phyloP scores from a whole-genome alignment of 441 rosid genomes.

The Heliophila coronopifolia region DNA sequence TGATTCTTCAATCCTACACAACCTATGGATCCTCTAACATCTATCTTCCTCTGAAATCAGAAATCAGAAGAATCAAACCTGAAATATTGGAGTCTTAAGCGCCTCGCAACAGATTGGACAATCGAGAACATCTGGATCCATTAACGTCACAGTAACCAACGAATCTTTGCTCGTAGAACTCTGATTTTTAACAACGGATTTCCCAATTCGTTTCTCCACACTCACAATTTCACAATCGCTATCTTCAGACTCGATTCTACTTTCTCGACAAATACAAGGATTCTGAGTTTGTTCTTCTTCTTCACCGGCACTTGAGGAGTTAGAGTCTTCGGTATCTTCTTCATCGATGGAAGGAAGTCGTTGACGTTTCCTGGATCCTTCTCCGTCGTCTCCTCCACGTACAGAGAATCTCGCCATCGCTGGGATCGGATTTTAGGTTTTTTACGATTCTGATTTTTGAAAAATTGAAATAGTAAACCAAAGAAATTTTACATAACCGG shows the following conservation, averaged over 20 bases:
- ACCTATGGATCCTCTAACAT: too few species aligned
- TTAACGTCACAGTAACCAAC: conserved; percentile 28
- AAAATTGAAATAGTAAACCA: too few species aligned
- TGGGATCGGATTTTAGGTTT: too few species aligned
- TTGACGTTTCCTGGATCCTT: conserved; percentile 32
- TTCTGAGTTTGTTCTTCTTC: conserved; percentile 21
- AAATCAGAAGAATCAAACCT: conserved; percentile 28
- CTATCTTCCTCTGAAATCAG: background rate
- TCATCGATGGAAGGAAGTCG: conserved; percentile 17
- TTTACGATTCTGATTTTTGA: too few species aligned
- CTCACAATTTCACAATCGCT: too few species aligned
- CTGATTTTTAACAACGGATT: too few species aligned
- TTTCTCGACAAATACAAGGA: too few species aligned
- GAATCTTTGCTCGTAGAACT: conserved; percentile 15
- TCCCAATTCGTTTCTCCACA: too few species aligned
- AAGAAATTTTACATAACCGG: too few species aligned
- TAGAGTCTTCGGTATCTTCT: conserved; percentile 14
- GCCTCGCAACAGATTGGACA: conserved; percentile 45
- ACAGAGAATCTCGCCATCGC: conserved; percentile 52
- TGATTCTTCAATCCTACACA: too few species aligned
- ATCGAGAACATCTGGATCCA: conserved; percentile 49
- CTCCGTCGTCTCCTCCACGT: conserved; percentile 36
- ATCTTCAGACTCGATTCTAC: background rate
- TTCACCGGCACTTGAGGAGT: conserved; percentile 16
- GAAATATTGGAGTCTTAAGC: conserved; percentile 39